Evolutionary conservation across 805 yeast species (phyloP).

Genomic region (Myxozyma nipponensis): DNA sequence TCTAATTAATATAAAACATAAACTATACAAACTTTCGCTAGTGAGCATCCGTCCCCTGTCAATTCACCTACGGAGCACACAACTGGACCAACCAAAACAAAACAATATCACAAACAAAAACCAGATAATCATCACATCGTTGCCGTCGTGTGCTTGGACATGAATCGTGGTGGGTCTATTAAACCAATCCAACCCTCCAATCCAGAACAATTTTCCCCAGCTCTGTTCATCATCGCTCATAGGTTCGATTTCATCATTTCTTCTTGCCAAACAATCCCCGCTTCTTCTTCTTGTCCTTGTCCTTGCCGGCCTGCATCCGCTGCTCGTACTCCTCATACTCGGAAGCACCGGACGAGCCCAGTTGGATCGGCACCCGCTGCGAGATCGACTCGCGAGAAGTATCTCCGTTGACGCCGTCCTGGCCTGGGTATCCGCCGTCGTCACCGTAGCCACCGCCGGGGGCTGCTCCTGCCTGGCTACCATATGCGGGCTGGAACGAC

Average conservation of each 20-base stretch:
- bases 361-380: conserved; percentile 26
- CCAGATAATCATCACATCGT: too few species aligned
- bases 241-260: conserved; percentile 40
- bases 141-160: too few species aligned
- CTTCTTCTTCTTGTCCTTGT: conserved; percentile 63
- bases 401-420: conserved; percentile 32
- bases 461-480: conserved; percentile 32
- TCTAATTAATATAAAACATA: too few species aligned
- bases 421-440: conserved; percentile 28
- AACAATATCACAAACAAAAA: too few species aligned
- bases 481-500: conserved; percentile 26
- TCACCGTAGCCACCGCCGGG: conserved; percentile 40
- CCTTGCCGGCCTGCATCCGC: conserved; percentile 36
- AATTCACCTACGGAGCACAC: too few species aligned
- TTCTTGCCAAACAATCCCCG: conserved; percentile 75
- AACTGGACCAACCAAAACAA: too few species aligned
- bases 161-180: too few species aligned
- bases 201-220: too few species aligned
- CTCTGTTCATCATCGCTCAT: too few species aligned
- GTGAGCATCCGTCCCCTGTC: too few species aligned
- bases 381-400: not conserved
- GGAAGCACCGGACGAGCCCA: conserved; percentile 32
- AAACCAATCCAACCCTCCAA: too few species aligned
- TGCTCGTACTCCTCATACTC: conserved; percentile 42
- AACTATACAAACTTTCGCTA: too few species aligned